Evolutionary conservation across 179 eudicot species (phyloP), one percentile per base, ranked within the genome.

Genomic region (Silene noctiflora): DNA sequence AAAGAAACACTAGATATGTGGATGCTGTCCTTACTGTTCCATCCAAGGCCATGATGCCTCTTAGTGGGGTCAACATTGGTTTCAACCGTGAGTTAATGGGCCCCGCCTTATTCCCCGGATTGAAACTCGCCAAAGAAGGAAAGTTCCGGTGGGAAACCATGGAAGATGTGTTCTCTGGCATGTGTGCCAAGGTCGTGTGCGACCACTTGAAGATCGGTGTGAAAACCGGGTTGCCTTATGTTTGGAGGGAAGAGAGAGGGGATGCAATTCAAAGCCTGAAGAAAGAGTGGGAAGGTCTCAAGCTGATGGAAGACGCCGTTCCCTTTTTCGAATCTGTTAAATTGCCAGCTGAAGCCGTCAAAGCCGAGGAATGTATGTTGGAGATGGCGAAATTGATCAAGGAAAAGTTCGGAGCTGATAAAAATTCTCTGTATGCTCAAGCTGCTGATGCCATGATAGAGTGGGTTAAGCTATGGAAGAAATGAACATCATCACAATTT

Each of bases 261-360:
- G 88, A 90, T 73, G 90, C 94, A 12, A 56, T 96, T 14, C 91
- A 89, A 82, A 90, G 94, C 82, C 80, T 96, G 94, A 96, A 96
- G 90, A 96, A 93, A 85, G 99, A 96, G 72, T 96, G 99, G 99
- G 88, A 87, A 84, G 97, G 98, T 21, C 86, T 93, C 33, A 93
- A 91, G 89, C 86, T 96, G 69, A 91, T 96, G 99, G 99, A 93
- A 84, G 97, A 96, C 12, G 90, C 91, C 1, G 88, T 93, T 14
- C 99, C 98, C 4, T 96, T 93, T 77, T 90, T 96, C 25, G 91
- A 96, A 77, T 76, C 90, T 20, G 2, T 93, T 67, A 88, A 74
- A 77, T 82, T 96, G 85, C 87, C 98, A 4, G 33, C 72, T 16
- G 85, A 75, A 46, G 88, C 98, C 2, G 87, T 80, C 63, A 87